Percentiles rank a stretch among this genome's conserved stretches.
phyloP scores from a whole-genome alignment of 805 yeast genomes.

The Ogataea polymorpha region DNA sequence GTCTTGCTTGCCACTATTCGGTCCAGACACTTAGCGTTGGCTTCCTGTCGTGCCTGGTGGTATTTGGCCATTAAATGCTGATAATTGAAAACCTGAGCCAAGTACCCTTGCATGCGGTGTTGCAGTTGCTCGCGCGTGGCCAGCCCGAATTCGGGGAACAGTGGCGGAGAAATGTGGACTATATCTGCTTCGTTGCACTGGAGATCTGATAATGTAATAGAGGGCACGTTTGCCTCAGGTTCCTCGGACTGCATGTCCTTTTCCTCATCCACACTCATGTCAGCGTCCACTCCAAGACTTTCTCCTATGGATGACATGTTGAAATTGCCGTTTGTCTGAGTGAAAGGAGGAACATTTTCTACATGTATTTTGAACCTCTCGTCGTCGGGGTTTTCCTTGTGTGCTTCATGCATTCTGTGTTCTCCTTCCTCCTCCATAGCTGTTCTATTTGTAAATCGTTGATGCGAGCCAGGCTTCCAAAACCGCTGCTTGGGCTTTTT shows the following conservation, averaged over 20 bases:
- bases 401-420: neutral
- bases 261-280: slow-evolving; percentile 8
- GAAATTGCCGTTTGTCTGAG: slow-evolving; percentile 30
- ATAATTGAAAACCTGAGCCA: slow-evolving; percentile 8
- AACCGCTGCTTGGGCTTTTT: slow-evolving; percentile 8
- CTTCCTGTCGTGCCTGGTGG: slow-evolving; percentile 13
- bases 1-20: slow-evolving; percentile 8
- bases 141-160: neutral
- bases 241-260: neutral
- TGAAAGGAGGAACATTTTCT: slow-evolving; percentile 29
- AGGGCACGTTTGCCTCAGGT: neutral
- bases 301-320: slow-evolving; percentile 26
- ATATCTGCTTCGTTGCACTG: slow-evolving; percentile 15
- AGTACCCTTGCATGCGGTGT: slow-evolving; percentile 10
- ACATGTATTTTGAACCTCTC: slow-evolving; percentile 10
- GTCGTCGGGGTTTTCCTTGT: neutral
- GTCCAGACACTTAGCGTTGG: slow-evolving; percentile 14
- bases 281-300: slow-evolving; percentile 13
- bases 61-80: slow-evolving; percentile 14
- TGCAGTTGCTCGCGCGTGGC: neutral
- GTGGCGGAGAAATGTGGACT: slow-evolving; percentile 3
- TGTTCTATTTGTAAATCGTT: slow-evolving; percentile 4
- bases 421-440: slow-evolving; percentile 6
- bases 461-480: slow-evolving; percentile 1
- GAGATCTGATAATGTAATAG: slow-evolving; percentile 19